Conservation (phyloP, 345 rosid genomes). For the Raphanus raphanistrum region DNA sequence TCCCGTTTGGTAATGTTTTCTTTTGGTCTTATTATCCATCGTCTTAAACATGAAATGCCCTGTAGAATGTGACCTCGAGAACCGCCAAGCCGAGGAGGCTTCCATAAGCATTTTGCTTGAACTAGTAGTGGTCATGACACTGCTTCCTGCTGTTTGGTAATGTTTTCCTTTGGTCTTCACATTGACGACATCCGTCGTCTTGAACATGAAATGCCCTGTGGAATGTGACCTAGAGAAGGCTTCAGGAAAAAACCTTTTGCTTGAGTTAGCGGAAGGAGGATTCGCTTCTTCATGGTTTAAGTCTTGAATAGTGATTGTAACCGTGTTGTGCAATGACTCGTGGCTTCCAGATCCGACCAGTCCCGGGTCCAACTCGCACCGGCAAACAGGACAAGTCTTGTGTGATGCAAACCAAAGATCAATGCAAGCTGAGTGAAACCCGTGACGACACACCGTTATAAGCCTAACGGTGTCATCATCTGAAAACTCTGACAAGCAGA, state of each 20-base stretch:
- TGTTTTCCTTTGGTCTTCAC: constrained; percentile 49
- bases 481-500: constrained; percentile 73
- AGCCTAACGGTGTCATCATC: constrained; percentile 69
- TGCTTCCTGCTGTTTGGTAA: constrained; percentile 1
- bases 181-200: constrained; percentile 22
- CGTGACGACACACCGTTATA: constrained; percentile 71
- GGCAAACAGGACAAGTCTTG: constrained; percentile 91
- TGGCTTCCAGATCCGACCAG: constrained; percentile 28
- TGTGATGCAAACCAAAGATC: constrained; percentile 84
- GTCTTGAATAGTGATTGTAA: constrained; percentile 33
- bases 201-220: constrained; percentile 65
- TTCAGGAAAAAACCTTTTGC: constrained; percentile 37
- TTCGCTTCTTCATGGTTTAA: constrained; percentile 35
- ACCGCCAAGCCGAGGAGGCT: constrained; percentile 19
- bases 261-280: constrained; percentile 35
- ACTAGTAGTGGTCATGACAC: not conserved
- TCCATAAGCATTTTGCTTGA: not conserved
- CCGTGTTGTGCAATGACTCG: constrained; percentile 22
- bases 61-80: constrained; percentile 69
- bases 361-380: constrained; percentile 57
- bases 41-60: constrained; percentile 61
- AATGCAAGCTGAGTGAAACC: constrained; percentile 74
- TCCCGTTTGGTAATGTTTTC: constrained; percentile 46
- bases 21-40: constrained; percentile 42
- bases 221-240: constrained; percentile 63